Percentiles rank a stretch among this genome's conserved stretches.
phyloP scores from a whole-genome alignment of 2,329 filamentous ascomycete species.

The Thelonectria blattea region DNA sequence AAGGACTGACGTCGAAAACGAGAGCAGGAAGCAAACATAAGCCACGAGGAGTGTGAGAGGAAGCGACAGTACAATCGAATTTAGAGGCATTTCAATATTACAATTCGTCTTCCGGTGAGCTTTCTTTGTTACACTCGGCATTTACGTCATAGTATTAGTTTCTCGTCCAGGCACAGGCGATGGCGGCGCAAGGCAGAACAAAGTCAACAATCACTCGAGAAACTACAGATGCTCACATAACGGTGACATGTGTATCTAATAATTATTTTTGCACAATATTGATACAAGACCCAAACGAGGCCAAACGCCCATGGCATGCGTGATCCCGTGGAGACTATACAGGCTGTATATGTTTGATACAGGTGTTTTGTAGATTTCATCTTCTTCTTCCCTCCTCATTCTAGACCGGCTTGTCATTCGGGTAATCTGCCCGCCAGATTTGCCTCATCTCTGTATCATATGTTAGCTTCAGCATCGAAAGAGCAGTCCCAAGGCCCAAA shows the following conservation, averaged over 20 bases:
- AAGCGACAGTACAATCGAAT: neutral
- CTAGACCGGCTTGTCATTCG: constrained; percentile 43
- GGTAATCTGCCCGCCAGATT: constrained; percentile 51
- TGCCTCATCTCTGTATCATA: constrained; percentile 50
- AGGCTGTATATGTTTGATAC: constrained; percentile 41
- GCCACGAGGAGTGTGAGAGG: neutral
- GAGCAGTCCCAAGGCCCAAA: constrained; percentile 19
- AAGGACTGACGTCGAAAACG: neutral
- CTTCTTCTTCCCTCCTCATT: constrained; percentile 20
- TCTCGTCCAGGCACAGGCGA: neutral
- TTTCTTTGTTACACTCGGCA: neutral
- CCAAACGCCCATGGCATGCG: constrained; percentile 45
- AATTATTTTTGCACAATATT: constrained; percentile 32
- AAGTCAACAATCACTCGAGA: neutral
- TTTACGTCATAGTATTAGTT: neutral
- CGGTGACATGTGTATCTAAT: constrained; percentile 5
- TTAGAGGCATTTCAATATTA: neutral
- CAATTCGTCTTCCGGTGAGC: neutral
- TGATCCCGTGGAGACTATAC: constrained; percentile 40
- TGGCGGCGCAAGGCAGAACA: neutral
- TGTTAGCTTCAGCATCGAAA: constrained; percentile 19
- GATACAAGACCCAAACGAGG: constrained; percentile 40
- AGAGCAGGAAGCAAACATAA: neutral
- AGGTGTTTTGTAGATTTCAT: constrained; percentile 33
- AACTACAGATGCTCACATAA: neutral